These are phyloP conservation scores for Rhodotorula sp. DNA, from an alignment of 1,284 basidiomycete species.

Conservation along the genomic window DNA sequence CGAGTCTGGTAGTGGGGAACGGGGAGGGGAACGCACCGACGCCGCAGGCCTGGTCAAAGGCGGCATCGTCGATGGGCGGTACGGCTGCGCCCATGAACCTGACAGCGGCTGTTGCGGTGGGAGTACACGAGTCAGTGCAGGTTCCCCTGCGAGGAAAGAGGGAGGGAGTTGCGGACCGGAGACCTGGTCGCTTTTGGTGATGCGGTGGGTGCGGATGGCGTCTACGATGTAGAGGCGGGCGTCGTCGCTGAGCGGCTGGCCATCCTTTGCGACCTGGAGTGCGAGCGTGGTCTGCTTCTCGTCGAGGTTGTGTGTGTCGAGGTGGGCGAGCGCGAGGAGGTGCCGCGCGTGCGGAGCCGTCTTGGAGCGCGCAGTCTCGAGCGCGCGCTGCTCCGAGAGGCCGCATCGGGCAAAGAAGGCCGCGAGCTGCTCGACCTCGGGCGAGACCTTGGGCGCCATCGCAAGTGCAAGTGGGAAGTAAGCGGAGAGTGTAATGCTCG, in stretches of 20 bases:
- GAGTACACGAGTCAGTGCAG: too few relatives aligned
- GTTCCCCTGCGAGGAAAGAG: too few relatives aligned
- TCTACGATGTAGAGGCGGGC: constrained; percentile 69
- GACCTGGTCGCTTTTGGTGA: constrained; percentile 85
- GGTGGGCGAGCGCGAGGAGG: constrained; percentile 53
- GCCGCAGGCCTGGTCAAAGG: constrained; percentile 81
- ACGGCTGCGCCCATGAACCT: constrained; percentile 71
- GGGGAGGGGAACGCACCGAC: constrained; percentile 71
- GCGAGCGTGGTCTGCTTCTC: constrained; percentile 79
- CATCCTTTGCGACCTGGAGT: constrained; percentile 67
- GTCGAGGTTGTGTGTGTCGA: constrained; percentile 56
- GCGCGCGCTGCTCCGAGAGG: constrained; percentile 21
- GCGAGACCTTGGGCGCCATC: constrained; percentile 25
- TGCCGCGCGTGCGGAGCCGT: constrained; percentile 53
- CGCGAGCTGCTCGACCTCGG: constrained; percentile 25
- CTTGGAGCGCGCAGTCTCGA: constrained; percentile 47
- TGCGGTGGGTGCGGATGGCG: constrained; percentile 65
- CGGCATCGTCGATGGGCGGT: constrained; percentile 64
- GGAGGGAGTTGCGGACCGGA: too few relatives aligned
- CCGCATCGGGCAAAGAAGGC: constrained; percentile 35
- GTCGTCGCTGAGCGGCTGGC: constrained; percentile 63
- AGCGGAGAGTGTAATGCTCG: not conserved
- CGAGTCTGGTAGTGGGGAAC: not conserved
- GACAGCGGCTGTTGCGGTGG: constrained; percentile 65
- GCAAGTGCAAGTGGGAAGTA: not conserved